Percentiles rank a stretch among this genome's conserved stretches.
These are phyloP conservation scores for Neofusicoccum parvum DNA, from an alignment of 2,329 filamentous ascomycete genomes.

Conservation along the genomic window DNA sequence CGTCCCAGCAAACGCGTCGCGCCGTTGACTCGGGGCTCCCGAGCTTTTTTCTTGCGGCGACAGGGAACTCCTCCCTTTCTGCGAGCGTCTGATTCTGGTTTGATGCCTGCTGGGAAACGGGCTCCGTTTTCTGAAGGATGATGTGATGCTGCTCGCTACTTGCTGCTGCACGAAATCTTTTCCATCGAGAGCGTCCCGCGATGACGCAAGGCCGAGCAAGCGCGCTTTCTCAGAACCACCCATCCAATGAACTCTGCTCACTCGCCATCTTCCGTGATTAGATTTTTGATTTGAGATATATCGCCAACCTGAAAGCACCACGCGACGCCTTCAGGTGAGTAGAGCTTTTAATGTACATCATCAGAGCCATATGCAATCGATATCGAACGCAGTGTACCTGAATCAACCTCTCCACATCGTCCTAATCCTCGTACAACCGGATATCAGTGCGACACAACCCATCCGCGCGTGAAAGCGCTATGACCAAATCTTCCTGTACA, in stretches of 20 bases:
- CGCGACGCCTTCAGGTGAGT: background rate
- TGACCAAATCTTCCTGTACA: background rate
- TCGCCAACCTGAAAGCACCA: background rate
- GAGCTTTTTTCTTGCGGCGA: too few species aligned
- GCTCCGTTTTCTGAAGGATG: too few species aligned
- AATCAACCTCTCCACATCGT: background rate
- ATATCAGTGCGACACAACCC: background rate
- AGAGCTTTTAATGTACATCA: background rate
- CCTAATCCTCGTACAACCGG: background rate
- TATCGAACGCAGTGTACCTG: background rate
- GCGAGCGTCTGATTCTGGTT: too few species aligned
- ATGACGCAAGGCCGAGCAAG: background rate
- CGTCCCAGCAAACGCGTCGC: background rate
- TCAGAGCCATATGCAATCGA: background rate
- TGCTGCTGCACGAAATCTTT: too few species aligned
- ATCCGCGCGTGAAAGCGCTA: conserved; percentile 3
- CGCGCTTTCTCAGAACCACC: too few species aligned
- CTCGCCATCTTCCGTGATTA: background rate
- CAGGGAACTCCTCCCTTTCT: too few species aligned
- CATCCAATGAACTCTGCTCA: background rate
- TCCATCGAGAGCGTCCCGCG: background rate
- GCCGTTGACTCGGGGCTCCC: too few species aligned
- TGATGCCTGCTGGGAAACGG: too few species aligned
- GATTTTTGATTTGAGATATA: background rate
- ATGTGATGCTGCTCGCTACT: too few species aligned